Percentiles rank a stretch among this genome's conserved stretches.
Evolutionary conservation across 2,329 filamentous ascomycete genomes (phyloP).

Genomic region (Monilinia fructicola): DNA sequence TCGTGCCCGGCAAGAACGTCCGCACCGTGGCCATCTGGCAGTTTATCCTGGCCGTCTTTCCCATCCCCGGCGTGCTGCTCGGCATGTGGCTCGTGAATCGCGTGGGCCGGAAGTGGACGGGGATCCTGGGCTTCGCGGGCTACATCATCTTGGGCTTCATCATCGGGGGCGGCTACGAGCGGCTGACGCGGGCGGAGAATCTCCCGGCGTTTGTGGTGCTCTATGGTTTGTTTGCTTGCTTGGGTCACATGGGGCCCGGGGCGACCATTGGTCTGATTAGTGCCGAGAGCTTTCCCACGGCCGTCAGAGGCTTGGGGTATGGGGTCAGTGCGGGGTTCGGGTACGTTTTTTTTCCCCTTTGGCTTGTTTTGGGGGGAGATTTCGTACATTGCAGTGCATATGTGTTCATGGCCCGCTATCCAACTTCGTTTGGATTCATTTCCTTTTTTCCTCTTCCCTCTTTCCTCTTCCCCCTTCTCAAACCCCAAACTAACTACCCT

Average conservation of each 20-base stretch:
- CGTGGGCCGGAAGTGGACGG: conserved; percentile 32
- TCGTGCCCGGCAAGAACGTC: conserved; percentile 40
- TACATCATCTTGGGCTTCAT: conserved; percentile 15
- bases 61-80: conserved; percentile 41
- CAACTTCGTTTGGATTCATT: background rate
- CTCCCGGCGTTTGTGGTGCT: conserved; percentile 10
- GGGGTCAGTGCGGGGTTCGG: conserved; percentile 42
- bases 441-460: background rate
- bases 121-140: background rate
- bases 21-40: conserved; percentile 42
- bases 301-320: conserved; percentile 41
- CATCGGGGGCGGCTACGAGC: background rate
- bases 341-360: no score
- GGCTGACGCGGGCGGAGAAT: background rate
- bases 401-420: no score
- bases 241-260: conserved; percentile 42
- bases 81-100: conserved; percentile 41
- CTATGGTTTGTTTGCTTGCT: conserved; percentile 28
- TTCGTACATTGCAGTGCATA: no score
- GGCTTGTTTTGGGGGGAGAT: no score
- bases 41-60: conserved; percentile 40
- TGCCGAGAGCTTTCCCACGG: conserved; percentile 41
- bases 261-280: conserved; percentile 41
- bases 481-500: background rate
- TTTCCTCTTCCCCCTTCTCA: background rate